phyloP scores from a whole-genome alignment of 352 stramenopile species.

The Globisporangium radiosum region DNA sequence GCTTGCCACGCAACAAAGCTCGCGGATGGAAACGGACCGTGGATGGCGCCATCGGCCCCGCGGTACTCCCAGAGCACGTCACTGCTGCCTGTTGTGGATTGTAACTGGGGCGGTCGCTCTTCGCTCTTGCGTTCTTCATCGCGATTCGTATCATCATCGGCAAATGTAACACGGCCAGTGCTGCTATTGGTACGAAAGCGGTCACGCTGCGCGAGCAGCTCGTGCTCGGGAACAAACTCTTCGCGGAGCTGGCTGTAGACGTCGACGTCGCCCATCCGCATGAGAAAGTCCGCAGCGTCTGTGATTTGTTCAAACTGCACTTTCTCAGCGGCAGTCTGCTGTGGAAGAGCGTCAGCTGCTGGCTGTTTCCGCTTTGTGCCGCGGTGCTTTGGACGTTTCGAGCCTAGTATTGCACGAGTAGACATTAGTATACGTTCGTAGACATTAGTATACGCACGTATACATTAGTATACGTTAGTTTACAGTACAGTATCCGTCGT shows the following conservation, averaged over 20 bases:
- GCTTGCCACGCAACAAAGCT: slow-evolving; percentile 73
- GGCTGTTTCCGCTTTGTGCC: slow-evolving; percentile 54
- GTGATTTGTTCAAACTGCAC: slow-evolving; percentile 75
- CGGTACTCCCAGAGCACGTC: slow-evolving; percentile 81
- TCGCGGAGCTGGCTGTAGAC: slow-evolving; percentile 80
- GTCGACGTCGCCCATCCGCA: slow-evolving; percentile 70
- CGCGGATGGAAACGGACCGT: slow-evolving; percentile 67
- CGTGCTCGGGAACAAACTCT: slow-evolving; percentile 65
- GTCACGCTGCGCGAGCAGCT: slow-evolving; percentile 35
- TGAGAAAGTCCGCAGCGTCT: slow-evolving; percentile 72
- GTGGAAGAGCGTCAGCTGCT: slow-evolving; percentile 12
- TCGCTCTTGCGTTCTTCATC: slow-evolving; percentile 42
- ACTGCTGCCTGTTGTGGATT: neutral
- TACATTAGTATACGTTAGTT: too few species aligned
- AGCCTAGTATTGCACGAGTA: slow-evolving; percentile 13
- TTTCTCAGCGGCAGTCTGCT: slow-evolving; percentile 65
- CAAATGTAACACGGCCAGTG: slow-evolving; percentile 21
- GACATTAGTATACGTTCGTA: too few species aligned
- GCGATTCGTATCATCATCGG: slow-evolving; percentile 2
- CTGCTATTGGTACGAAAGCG: neutral
- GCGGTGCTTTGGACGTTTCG: slow-evolving; percentile 41
- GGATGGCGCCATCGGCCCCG: slow-evolving; percentile 55
- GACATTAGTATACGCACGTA: too few species aligned
- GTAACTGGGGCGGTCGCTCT: slow-evolving; percentile 11
- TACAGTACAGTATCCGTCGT: neutral